Percentiles rank a stretch among this genome's conserved stretches.
These are phyloP conservation scores for Kandelia obovata DNA, from an alignment of 345 rosid species.

Conservation along the genomic window DNA sequence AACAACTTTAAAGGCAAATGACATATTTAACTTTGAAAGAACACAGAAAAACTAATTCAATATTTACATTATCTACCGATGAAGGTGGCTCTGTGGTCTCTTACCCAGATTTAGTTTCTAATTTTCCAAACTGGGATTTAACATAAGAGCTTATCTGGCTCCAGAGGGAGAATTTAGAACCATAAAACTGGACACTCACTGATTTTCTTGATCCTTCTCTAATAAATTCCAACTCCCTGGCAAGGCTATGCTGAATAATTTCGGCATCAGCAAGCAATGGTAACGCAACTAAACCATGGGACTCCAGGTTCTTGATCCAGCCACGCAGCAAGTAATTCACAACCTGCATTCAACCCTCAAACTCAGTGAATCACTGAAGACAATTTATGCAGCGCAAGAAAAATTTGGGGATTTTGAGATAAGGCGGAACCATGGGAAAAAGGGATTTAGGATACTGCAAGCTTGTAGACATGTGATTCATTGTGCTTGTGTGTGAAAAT, in stretches of 20 bases:
- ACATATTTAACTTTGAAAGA: no score
- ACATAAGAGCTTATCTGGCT: constrained; percentile 37
- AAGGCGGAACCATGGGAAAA: no score
- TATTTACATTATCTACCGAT: constrained; percentile 13
- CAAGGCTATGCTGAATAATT: constrained; percentile 31
- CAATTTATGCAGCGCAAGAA: no score
- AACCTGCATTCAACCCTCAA: constrained; percentile 42
- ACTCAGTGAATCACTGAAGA: neutral
- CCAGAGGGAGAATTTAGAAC: constrained; percentile 55
- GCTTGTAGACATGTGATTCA: no score
- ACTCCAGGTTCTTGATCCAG: constrained; percentile 75
- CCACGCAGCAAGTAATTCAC: constrained; percentile 79
- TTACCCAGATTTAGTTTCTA: constrained; percentile 21
- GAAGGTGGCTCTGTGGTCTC: neutral
- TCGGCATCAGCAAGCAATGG: constrained; percentile 55
- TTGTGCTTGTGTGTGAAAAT: no score
- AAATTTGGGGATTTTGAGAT: no score
- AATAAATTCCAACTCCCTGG: constrained; percentile 56
- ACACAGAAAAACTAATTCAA: no score
- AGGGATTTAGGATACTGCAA: no score
- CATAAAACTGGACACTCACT: constrained; percentile 46
- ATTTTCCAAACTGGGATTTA: constrained; percentile 28
- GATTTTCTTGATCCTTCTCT: constrained; percentile 59
- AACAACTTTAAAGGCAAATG: no score
- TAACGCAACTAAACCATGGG: constrained; percentile 47